Base-by-base conservation (phyloP, 2,329 filamentous ascomycete species). In the Botrytis hyacinthi region DNA sequence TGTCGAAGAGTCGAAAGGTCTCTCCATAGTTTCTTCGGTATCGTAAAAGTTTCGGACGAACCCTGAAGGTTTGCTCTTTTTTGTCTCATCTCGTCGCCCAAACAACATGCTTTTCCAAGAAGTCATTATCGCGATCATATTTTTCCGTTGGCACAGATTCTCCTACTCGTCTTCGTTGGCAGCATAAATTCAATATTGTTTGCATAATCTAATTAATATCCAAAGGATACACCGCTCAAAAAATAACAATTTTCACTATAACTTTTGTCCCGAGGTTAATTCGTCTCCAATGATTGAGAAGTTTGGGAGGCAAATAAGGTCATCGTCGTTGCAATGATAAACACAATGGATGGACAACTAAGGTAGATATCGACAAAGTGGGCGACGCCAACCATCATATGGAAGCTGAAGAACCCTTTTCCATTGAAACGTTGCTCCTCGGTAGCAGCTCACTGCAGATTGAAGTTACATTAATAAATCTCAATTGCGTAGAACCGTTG, bases 341-440 rank as follows among this genome's bases (percentile, higher is more conserved):
- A 63, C 42, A 63, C 59, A 42, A 61, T 69, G 48, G 32, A 54
- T 44, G 51, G 61, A 67, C n/a, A 72, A 59, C 61, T 71, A 71
- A 71, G 59, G 46, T 71, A 71, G 26, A 63, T 61, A n/a, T 35
- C n/a, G 70, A 72, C 44, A 44, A 66, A 67, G 61, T 66, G 60
- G 63, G 48, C 71, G 62, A 54, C 71, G 63, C 63, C 71, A 69
- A 35, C 51, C 71, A 59, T 69, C 62, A 69, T 69, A 61, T 72
- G 71, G 59, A 72, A 72, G 71, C 71, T 72, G 71, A 72, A 42
- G 71, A 69, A 35, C 51, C 42, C 16, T 26, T 72, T 69, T 72
- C 51, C 16, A 72, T 51, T 69, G 71, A 69, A 72, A 72, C 63
- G 71, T 72, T 72, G 63, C 71, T 69, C 57, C n/a, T 46, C 35